A percentile compares a stretch with the other conserved stretches of the same genome.
phyloP scores from a whole-genome alignment of 2,329 filamentous ascomycete genomes.

The Clarireedia sp. region DNA sequence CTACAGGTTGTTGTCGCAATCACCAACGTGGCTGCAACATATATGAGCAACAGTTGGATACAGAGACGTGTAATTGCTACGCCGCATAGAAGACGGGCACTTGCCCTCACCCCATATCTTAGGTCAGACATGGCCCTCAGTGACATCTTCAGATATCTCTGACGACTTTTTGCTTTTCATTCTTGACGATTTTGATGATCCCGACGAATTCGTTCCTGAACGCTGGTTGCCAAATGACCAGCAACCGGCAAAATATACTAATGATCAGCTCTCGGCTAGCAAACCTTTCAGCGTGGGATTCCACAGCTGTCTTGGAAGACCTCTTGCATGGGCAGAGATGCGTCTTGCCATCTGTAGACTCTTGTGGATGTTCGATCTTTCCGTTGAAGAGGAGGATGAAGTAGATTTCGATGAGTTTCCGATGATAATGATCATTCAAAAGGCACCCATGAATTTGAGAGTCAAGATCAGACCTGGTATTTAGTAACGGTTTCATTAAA shows the following conservation, averaged over 20 bases:
- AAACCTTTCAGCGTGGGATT: conserved; percentile 7
- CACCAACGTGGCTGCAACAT: too few relatives aligned
- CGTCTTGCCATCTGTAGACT: background rate
- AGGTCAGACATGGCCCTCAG: too few relatives aligned
- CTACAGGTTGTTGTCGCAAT: too few relatives aligned
- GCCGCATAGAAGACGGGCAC: too few relatives aligned
- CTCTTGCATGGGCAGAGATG: background rate
- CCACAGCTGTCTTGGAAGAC: conserved; percentile 10
- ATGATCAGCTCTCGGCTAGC: conserved; percentile 3
- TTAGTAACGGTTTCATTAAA: background rate
- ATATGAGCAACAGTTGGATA: too few relatives aligned
- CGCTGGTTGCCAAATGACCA: conserved; percentile 28
- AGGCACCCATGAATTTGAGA: background rate
- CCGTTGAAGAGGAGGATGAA: background rate
- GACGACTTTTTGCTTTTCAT: too few relatives aligned
- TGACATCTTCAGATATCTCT: too few relatives aligned
- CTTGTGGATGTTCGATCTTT: background rate
- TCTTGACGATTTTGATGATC: too few relatives aligned
- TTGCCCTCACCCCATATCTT: too few relatives aligned
- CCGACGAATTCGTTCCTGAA: conserved; percentile 11
- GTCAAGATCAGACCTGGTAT: background rate
- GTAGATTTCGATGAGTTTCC: background rate
- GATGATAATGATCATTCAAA: background rate
- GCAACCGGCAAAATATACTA: background rate
- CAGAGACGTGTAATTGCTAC: too few relatives aligned